Conservation (phyloP, 768 basidiomycete species). For the Boletus vermiculosoides region DNA sequence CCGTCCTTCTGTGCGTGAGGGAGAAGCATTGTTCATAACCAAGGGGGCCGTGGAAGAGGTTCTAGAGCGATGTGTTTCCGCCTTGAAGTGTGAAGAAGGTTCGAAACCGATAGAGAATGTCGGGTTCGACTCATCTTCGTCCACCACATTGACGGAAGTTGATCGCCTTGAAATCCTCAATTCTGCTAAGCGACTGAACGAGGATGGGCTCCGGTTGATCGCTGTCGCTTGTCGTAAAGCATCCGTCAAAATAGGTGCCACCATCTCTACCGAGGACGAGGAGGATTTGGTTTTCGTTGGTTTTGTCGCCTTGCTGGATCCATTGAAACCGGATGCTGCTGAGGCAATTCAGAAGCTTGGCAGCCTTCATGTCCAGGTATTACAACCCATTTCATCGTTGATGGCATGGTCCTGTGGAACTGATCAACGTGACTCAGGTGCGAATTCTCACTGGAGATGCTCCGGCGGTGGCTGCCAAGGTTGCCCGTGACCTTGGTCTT, state of each 20-base stretch:
- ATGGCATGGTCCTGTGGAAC: slow-evolving; percentile 1
- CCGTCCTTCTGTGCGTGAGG: slow-evolving; percentile 9
- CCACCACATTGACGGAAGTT: slow-evolving; percentile 15
- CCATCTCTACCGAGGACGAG: slow-evolving; percentile 26
- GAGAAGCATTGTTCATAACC: slow-evolving; percentile 28
- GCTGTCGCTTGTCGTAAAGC: slow-evolving; percentile 28
- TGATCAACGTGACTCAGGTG: slow-evolving; percentile 17
- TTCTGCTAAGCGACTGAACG: slow-evolving; percentile 30
- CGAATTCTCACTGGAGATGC: slow-evolving; percentile 38
- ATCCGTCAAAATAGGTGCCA: slow-evolving; percentile 13
- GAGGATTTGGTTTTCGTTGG: slow-evolving; percentile 31
- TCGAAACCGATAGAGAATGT: slow-evolving; percentile 11
- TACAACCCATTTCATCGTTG: neutral
- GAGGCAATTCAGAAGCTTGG: slow-evolving; percentile 31
- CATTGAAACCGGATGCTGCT: slow-evolving; percentile 33
- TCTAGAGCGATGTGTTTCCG: slow-evolving; percentile 28
- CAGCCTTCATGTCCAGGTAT: slow-evolving; percentile 31
- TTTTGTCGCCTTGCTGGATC: slow-evolving; percentile 31
- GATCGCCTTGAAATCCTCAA: slow-evolving; percentile 24
- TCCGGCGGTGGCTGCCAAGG: slow-evolving; percentile 37
- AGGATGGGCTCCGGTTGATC: slow-evolving; percentile 32
- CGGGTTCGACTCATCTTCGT: slow-evolving; percentile 19
- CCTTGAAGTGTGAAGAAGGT: slow-evolving; percentile 18
- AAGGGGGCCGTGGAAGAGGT: slow-evolving; percentile 35
- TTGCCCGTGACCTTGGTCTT: slow-evolving; percentile 37